Conservation (phyloP, 2,329 filamentous ascomycete species). For the Colletotrichum eleusines region DNA sequence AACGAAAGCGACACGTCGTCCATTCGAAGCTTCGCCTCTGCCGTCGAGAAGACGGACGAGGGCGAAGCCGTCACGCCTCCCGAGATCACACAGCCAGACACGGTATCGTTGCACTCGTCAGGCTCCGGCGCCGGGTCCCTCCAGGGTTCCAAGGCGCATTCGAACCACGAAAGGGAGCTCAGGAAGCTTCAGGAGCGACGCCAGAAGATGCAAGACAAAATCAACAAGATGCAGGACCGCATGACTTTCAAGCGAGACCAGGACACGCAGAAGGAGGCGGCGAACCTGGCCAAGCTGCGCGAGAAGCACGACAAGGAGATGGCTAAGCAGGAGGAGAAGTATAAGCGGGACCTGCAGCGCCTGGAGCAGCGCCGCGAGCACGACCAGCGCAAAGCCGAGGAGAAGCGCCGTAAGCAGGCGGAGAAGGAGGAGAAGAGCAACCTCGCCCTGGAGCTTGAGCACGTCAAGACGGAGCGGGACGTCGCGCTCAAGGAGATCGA, state of each 20-base stretch:
- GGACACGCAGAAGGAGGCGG: conserved; percentile 62
- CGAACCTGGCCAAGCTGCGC: conserved; percentile 66
- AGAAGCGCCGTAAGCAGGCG: conserved; percentile 60
- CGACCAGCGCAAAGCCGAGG: conserved; percentile 71
- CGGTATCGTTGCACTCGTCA: conserved; percentile 51
- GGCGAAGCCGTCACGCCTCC: conserved; percentile 43
- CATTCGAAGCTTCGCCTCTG: conserved; percentile 63
- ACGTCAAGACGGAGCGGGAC: conserved; percentile 63
- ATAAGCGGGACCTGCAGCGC: conserved; percentile 72
- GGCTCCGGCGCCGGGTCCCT: conserved; percentile 48
- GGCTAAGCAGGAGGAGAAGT: conserved; percentile 75
- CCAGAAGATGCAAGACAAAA: conserved; percentile 72
- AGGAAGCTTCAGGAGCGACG: conserved; percentile 71
- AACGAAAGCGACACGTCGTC: conserved; percentile 60
- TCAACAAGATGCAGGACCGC: conserved; percentile 66
- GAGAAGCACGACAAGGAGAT: conserved; percentile 74
- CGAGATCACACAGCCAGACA: conserved; percentile 38
- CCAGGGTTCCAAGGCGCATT: conserved; percentile 47
- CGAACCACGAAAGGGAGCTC: conserved; percentile 72
- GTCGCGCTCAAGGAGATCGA: conserved; percentile 65
- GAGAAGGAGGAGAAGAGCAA: conserved; percentile 67
- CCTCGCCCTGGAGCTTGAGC: conserved; percentile 65
- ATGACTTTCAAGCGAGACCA: conserved; percentile 59
- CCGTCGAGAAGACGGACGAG: conserved; percentile 54
- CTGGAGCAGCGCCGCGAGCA: conserved; percentile 72